Evolutionary conservation across 2,329 filamentous ascomycete species (phyloP).

Genomic region (Furcasterigmium sp.): DNA sequence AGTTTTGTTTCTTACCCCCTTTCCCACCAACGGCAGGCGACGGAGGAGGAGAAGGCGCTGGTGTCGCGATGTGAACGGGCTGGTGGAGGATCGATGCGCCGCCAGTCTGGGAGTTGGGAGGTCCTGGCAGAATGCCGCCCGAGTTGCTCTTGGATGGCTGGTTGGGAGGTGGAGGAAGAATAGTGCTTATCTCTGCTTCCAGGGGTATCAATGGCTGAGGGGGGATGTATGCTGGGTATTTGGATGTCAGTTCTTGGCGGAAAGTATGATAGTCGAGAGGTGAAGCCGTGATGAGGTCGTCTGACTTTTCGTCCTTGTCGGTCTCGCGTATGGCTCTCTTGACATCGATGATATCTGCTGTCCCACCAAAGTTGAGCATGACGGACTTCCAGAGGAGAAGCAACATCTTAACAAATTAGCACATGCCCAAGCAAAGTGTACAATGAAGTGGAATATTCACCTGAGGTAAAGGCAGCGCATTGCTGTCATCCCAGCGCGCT

Average conservation of each 20-base stretch:
- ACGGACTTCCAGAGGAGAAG: constrained; percentile 90
- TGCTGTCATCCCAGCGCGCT: constrained; percentile 69
- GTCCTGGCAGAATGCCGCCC: constrained; percentile 56
- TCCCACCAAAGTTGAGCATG: constrained; percentile 78
- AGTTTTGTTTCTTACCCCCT: constrained; percentile 96
- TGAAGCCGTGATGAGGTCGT: constrained; percentile 83
- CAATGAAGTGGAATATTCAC: constrained; percentile 32
- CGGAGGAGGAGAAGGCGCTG: constrained; percentile 89
- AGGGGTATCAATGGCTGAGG: constrained; percentile 78
- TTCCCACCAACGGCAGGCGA: constrained; percentile 85
- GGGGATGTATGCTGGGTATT: constrained; percentile 94
- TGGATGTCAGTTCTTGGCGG: constrained; percentile 92
- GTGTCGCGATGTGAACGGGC: constrained; percentile 97
- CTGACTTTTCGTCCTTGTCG: constrained; percentile 53
- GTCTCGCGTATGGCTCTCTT: constrained; percentile 68
- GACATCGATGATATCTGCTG: constrained; percentile 63
- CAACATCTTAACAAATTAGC: constrained; percentile 51
- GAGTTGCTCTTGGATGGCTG: constrained; percentile 59
- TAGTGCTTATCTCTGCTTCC: constrained; percentile 85
- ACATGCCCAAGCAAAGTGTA: too few relatives aligned
- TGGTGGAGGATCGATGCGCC: constrained; percentile 85
- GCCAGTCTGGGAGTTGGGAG: constrained; percentile 47
- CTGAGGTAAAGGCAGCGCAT: constrained; percentile 55
- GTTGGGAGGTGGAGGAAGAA: constrained; percentile 78
- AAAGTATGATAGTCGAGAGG: constrained; percentile 96